Evolutionary conservation across 1,139 yeast genomes (phyloP).

Genomic region (Geotrichum armillariae): DNA sequence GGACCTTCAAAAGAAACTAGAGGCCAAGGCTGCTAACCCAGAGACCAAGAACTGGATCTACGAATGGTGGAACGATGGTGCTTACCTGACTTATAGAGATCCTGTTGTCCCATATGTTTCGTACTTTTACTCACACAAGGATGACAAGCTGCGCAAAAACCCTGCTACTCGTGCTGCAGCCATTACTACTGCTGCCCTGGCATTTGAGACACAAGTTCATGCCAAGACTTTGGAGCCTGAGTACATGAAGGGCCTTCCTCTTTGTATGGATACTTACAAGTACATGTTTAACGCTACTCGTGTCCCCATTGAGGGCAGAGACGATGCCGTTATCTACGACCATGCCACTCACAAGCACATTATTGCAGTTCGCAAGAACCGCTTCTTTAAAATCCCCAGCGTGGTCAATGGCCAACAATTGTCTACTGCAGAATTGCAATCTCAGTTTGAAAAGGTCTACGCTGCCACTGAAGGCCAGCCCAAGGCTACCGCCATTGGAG

Average conservation of each 20-base stretch:
- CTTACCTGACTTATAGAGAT: conserved; percentile 87
- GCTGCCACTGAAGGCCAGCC: conserved; percentile 49
- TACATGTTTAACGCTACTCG: conserved; percentile 91
- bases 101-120: conserved; percentile 94
- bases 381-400: conserved; percentile 77
- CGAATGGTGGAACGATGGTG: conserved; percentile 92
- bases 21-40: conserved; percentile 55
- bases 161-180: conserved; percentile 78
- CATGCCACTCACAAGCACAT: conserved; percentile 66
- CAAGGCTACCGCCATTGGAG: conserved; percentile 62
- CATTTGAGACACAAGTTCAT: conserved; percentile 42
- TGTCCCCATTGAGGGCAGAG: conserved; percentile 58
- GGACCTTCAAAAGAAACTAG: conserved; percentile 64
- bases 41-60: conserved; percentile 82
- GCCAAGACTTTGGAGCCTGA: conserved; percentile 60
- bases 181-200: conserved; percentile 45
- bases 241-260: conserved; percentile 75
- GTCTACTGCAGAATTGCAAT: conserved; percentile 62
- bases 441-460: conserved; percentile 57
- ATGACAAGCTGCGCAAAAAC: conserved; percentile 53
- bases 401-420: conserved; percentile 52
- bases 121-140: conserved; percentile 85
- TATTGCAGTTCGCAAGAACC: conserved; percentile 71
- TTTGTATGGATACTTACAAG: conserved; percentile 91
- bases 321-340: conserved; percentile 40